Base-by-base conservation (phyloP, 2,329 filamentous ascomycete genomes). In the Verticillium longisporum region DNA sequence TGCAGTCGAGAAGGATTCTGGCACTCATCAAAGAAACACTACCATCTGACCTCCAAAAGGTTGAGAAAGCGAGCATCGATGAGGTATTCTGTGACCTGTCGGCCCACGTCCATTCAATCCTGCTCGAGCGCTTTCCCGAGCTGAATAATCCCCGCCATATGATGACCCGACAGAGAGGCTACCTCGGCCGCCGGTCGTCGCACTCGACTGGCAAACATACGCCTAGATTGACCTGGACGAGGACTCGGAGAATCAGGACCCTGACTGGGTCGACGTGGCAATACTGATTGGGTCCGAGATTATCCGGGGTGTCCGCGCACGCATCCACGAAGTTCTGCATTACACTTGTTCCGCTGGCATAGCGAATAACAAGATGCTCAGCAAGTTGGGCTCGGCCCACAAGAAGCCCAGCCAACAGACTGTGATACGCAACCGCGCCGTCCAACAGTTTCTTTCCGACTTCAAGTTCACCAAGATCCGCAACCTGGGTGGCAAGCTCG, bases 391-490 rank as follows among this genome's bases (percentile, higher is more conserved):
- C 34, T 96, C 92, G 31, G 92, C 85, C 6, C 87, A 93, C 77
- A 93, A 92, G 76, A 99, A 99, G 74, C 95, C 95, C 37, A 95
- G 97, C 71, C 86, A 89, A 67, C 95, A 99, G 75, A 98, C 94
- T 0, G 86, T 98, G n/a, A 87, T 99, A 57, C 88, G 95, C 31
- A 94, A 91, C 71, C 86, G 92, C 56, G 94, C 94, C 1, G 81
- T 92, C 2, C 81, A 87, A 64, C 81, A 88, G 54, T 99, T 99
- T 69, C 78, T 99, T 53, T 84, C 84, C 9, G 85, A 85, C 15
- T 92, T 96, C 80, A 97, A 96, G 70, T 94, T 97, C 70, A 96
- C 92, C 15, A 97, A 97, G 74, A 95, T 99, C 60, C 85, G 94
- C 15, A 96, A 94, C 73, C 77, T 99, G n/a, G 95, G 95, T 33